A percentile compares a stretch with the other conserved stretches of the same genome.
Evolutionary conservation across 495 filamentous ascomycete species (phyloP).

Genomic region (Trypethelium eluteriae): DNA sequence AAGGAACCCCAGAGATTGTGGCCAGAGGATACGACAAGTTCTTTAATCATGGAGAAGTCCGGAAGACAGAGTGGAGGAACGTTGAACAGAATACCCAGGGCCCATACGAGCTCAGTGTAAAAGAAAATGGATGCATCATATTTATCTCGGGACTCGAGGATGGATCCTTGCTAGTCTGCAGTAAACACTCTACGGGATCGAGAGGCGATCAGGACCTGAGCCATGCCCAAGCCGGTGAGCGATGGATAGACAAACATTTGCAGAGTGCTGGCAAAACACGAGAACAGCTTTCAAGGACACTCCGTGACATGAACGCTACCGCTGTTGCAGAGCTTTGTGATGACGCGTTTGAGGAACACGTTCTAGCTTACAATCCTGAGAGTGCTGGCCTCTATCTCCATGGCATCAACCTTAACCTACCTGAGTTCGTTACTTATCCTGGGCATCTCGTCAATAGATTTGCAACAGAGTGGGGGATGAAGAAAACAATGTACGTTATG

Average conservation of each 20-base stretch:
- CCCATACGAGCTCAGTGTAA: conserved; percentile 91
- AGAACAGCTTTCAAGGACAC: conserved; percentile 62
- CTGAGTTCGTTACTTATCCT: conserved; percentile 78
- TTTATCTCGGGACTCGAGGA: conserved; percentile 90
- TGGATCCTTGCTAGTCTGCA: conserved; percentile 82
- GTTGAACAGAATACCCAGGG: conserved; percentile 69
- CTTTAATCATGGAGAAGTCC: conserved; percentile 82
- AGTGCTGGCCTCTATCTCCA: conserved; percentile 89
- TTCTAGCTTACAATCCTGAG: conserved; percentile 78
- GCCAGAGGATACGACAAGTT: conserved; percentile 96
- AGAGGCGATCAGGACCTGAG: conserved; percentile 60
- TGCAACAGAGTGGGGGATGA: conserved; percentile 89
- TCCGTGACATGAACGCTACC: conserved; percentile 77
- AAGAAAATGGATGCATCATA: conserved; percentile 98
- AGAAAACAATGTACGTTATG: conserved; percentile 71
- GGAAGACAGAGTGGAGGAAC: conserved; percentile 70
- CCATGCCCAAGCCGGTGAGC: conserved; percentile 79
- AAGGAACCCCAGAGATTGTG: conserved; percentile 65
- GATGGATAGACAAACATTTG: conserved; percentile 76
- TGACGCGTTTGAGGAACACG: conserved; percentile 93
- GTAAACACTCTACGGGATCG: conserved; percentile 89
- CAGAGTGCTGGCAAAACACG: conserved; percentile 63
- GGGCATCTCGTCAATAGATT: conserved; percentile 73
- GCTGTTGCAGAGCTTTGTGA: conserved; percentile 96
- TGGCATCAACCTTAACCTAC: conserved; percentile 89